Conservation (phyloP, 1,139 yeast species). For the Saccharomycopsis phalli region DNA sequence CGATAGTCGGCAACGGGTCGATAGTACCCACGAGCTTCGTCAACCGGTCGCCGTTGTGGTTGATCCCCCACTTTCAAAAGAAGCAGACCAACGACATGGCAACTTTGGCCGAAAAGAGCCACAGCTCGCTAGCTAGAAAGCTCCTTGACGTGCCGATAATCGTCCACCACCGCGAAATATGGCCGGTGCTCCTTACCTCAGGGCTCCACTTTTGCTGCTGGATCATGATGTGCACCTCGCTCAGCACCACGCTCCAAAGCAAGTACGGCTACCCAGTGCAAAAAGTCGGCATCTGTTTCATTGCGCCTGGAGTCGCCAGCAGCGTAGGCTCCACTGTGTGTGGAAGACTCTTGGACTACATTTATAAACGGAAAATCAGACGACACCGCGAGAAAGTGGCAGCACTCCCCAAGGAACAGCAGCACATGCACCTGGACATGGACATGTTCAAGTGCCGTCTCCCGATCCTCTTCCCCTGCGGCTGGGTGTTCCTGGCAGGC, state of each 20-base stretch:
- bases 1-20: slow-evolving; percentile 61
- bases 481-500: slow-evolving; percentile 26
- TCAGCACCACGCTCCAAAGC: slow-evolving; percentile 44
- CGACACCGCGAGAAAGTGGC: background rate
- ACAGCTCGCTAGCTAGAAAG: background rate
- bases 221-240: slow-evolving; percentile 60
- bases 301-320: slow-evolving; percentile 55
- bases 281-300: slow-evolving; percentile 54
- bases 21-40: slow-evolving; percentile 34
- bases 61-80: slow-evolving; percentile 15
- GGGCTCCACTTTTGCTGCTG: slow-evolving; percentile 37
- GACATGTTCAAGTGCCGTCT: slow-evolving; percentile 29
- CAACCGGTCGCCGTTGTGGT: slow-evolving; percentile 38
- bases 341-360: slow-evolving; percentile 41
- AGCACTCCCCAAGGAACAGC: slow-evolving; percentile 20
- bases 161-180: background rate
- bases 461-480: slow-evolving; percentile 21
- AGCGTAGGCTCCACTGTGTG: slow-evolving; percentile 40
- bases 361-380: slow-evolving; percentile 28
- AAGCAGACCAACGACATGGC: slow-evolving; percentile 13
- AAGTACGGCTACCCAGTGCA: slow-evolving; percentile 42
- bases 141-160: background rate
- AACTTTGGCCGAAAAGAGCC: slow-evolving; percentile 4
- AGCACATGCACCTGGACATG: too few relatives aligned
- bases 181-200: background rate